These are phyloP conservation scores for Pleurotus citrinopileatus DNA, from an alignment of 768 basidiomycete genomes.

Conservation along the genomic window DNA sequence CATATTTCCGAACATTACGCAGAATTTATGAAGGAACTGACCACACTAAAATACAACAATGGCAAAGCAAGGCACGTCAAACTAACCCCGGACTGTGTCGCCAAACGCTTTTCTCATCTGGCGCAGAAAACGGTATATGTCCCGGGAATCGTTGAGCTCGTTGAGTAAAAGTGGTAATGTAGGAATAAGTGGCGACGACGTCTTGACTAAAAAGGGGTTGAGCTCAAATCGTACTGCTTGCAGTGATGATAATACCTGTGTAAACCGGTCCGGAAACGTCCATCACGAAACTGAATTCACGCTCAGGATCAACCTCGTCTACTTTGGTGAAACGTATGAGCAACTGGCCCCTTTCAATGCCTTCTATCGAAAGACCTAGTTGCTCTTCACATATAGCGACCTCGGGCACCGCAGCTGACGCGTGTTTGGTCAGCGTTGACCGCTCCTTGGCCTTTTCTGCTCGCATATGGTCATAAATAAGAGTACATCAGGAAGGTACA, in stretches of 20 bases:
- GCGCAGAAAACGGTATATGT: constrained; percentile 72
- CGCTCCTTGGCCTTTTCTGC: constrained; percentile 71
- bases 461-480: background rate
- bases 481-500: background rate
- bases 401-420: constrained; percentile 51
- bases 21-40: too few species aligned
- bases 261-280: constrained; percentile 64
- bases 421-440: constrained; percentile 49
- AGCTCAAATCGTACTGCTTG: background rate
- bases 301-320: constrained; percentile 52
- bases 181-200: constrained; percentile 69
- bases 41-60: background rate
- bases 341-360: constrained; percentile 68
- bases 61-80: background rate
- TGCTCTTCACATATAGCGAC: constrained; percentile 52
- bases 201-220: constrained; percentile 57
- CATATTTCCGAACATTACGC: too few species aligned
- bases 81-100: constrained; percentile 15
- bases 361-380: constrained; percentile 71
- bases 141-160: constrained; percentile 65
- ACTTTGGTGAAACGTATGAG: constrained; percentile 71
- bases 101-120: constrained; percentile 57
- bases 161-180: constrained; percentile 65
- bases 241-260: constrained; percentile 45
- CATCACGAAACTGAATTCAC: constrained; percentile 74